Conservation (phyloP, 139 green algal species). For the Closterium sp. region DNA sequence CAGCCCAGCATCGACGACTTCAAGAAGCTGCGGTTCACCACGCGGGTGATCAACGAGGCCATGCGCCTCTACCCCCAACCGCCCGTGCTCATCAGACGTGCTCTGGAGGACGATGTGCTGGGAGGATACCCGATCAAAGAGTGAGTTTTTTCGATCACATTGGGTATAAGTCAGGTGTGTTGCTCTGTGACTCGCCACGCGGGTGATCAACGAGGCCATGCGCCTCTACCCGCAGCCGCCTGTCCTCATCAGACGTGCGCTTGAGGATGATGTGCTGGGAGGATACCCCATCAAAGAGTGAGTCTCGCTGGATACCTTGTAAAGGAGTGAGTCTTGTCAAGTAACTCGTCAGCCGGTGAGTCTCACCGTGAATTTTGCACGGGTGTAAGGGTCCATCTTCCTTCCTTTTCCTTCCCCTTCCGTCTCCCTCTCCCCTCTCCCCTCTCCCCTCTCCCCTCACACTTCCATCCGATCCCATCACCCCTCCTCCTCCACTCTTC, state of each 20-base stretch:
- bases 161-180: too few relatives aligned
- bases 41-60: too few relatives aligned
- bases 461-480: too few relatives aligned
- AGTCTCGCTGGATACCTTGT: constrained; percentile 52
- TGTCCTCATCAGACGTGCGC: constrained; percentile 82
- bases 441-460: constrained; percentile 40
- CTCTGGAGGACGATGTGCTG: constrained; percentile 62
- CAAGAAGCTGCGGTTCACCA: too few relatives aligned
- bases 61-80: too few relatives aligned
- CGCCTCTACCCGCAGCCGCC: constrained; percentile 90
- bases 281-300: constrained; percentile 45
- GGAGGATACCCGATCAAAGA: constrained; percentile 47
- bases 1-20: too few relatives aligned
- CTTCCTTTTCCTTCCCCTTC: not conserved
- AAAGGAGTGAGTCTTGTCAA: constrained; percentile 22
- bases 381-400: too few relatives aligned
- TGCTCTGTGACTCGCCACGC: not conserved
- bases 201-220: not conserved
- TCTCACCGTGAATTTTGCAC: too few relatives aligned
- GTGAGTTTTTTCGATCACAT: too few relatives aligned
- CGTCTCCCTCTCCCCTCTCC: not conserved
- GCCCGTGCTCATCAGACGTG: constrained; percentile 86
- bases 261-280: constrained; percentile 63
- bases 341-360: too few relatives aligned
- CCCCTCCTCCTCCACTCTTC: too few relatives aligned